Evolutionary conservation across 345 rosid genomes (phyloP).

Genomic region (Mallotus nudiflorus): DNA sequence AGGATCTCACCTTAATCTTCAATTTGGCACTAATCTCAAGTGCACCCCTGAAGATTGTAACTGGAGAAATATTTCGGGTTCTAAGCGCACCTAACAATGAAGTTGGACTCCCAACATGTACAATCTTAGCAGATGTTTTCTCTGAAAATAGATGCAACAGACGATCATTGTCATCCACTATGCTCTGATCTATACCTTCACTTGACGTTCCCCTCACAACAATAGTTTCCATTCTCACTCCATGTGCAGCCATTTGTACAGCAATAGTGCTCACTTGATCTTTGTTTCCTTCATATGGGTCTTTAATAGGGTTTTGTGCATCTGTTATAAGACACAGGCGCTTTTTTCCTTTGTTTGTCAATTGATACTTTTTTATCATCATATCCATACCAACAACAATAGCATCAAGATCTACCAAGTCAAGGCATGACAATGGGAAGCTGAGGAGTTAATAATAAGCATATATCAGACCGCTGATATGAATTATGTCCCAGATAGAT

Average conservation of each 20-base stretch:
- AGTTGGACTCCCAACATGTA: constrained; percentile 61
- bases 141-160: constrained; percentile 63
- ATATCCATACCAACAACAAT: constrained; percentile 92
- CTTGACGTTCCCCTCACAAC: constrained; percentile 47
- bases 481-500: not conserved
- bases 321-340: constrained; percentile 77
- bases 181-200: constrained; percentile 36
- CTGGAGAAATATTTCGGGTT: constrained; percentile 73
- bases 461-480: not conserved
- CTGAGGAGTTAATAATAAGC: not conserved
- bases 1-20: constrained; percentile 77
- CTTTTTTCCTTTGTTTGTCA: constrained; percentile 70
- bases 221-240: constrained; percentile 71
- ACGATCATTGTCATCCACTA: constrained; percentile 69
- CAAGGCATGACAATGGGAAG: constrained; percentile 40
- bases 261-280: constrained; percentile 77
- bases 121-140: constrained; percentile 53
- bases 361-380: constrained; percentile 72
- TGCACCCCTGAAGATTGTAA: constrained; percentile 81
- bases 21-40: constrained; percentile 68
- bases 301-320: constrained; percentile 71
- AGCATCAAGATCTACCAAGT: constrained; percentile 84
- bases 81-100: constrained; percentile 77
- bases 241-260: constrained; percentile 56
- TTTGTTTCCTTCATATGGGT: constrained; percentile 71